Evolutionary conservation across 139 green algal genomes (phyloP), one percentile per base, ranked within the genome.

Genomic region (Haematococcus sp.): DNA sequence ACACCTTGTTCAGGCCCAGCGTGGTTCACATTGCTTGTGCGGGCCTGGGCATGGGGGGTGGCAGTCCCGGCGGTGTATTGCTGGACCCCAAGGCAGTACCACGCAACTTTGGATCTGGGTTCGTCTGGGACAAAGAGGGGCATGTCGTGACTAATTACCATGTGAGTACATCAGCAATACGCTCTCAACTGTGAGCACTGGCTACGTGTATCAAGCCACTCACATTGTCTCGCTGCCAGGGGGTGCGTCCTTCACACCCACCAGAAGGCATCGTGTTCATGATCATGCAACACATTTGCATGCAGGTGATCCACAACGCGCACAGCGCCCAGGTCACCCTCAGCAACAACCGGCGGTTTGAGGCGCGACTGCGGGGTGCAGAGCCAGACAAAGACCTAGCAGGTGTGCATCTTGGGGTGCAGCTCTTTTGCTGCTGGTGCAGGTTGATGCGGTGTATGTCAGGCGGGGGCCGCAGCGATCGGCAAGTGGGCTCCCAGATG

Each of bases 81-180:
- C 76, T 81, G 20, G 68, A 76, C 68, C 76, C 76, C 31, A 54
- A 71, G n/a, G 25, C 30, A 13, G 46, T 81, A 25, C 76, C 69
- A 22, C 55, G 73, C 63, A 89, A 89, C 31, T 86, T 84, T 71
- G 89, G 89, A 31, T 84, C 72, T 30, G 89, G 89, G 17, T 92
- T 94, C 72, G 65, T 92, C 1, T 94, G 88, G 88, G 87, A 93
- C 55, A 61, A 71, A 3, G 60, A 75, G 68, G 75, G 4, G 4
- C 89, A 94, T 64, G 82, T 94, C 32, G 85, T 94, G 0, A 94
- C 89, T 7, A 94, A 94, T 70, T 93, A 79, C 63, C 89, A 94
- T 60, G 89, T 94, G 17, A 68, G 68, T 61, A 11, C 22, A 25
- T 54, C 40, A 49, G 40, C 40, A 49, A 11, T 49, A 49, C 40